Evolutionary conservation across 306 rosid genomes (phyloP).

Genomic region (Cicer cuneatum): DNA sequence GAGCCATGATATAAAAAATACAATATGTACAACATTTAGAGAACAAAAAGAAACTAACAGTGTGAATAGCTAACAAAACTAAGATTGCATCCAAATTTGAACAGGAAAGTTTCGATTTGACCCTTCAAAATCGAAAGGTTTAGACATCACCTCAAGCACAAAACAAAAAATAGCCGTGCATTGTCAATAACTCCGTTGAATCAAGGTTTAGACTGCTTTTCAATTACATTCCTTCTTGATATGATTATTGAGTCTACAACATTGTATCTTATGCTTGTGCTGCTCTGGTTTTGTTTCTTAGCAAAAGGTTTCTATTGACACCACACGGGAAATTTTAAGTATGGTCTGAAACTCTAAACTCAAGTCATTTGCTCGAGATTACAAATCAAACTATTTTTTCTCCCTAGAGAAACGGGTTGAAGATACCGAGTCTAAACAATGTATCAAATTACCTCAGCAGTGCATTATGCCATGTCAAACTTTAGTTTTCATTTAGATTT

Average conservation of each 20-base stretch:
- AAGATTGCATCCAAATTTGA: slow-evolving; percentile 25
- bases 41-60: slow-evolving; percentile 4
- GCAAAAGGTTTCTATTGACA: neutral
- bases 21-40: neutral
- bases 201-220: neutral
- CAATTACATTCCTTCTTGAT: neutral
- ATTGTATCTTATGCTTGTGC: slow-evolving; percentile 1
- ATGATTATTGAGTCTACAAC: neutral
- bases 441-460: slow-evolving; percentile 7
- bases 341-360: neutral
- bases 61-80: neutral
- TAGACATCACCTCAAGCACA: slow-evolving; percentile 10
- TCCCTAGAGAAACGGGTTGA: neutral
- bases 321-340: neutral
- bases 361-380: neutral
- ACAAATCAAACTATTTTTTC: slow-evolving; percentile 12
- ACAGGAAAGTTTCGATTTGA: slow-evolving; percentile 12
- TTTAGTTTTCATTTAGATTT: slow-evolving; percentile 19
- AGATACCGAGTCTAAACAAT: neutral
- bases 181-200: slow-evolving; percentile 18
- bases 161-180: neutral
- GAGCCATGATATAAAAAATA: neutral
- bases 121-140: neutral
- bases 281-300: slow-evolving; percentile 27
- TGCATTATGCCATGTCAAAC: slow-evolving; percentile 16